Conservation (phyloP, 345 rosid genomes). For the Toxicodendron radicans region DNA sequence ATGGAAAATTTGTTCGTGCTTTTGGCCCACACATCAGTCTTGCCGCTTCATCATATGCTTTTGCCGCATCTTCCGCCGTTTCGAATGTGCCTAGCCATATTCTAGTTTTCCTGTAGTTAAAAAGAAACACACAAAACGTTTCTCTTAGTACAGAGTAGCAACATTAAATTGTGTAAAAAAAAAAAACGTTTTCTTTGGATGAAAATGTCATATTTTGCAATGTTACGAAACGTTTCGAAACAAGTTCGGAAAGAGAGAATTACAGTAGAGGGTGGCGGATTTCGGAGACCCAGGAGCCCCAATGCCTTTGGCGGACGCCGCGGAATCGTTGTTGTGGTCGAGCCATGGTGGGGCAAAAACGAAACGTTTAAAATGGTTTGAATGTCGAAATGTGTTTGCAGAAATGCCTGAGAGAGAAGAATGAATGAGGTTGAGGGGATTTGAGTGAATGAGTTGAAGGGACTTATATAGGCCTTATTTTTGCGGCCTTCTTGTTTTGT, state of each 20-base stretch:
- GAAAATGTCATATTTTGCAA: background rate
- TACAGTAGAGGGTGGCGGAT: slow-evolving; percentile 76
- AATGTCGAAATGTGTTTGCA: slow-evolving; percentile 21
- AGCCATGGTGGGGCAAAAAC: slow-evolving; percentile 35
- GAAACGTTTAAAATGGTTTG: slow-evolving; percentile 16
- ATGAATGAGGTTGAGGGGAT: background rate
- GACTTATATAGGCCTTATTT: slow-evolving; percentile 29
- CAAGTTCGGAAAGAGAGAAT: slow-evolving; percentile 12
- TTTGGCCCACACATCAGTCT: slow-evolving; percentile 70
- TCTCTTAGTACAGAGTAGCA: background rate
- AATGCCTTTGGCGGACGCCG: slow-evolving; percentile 76
- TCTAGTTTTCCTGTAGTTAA: slow-evolving; percentile 61
- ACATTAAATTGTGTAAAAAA: background rate
- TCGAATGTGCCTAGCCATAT: slow-evolving; percentile 84
- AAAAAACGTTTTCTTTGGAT: background rate
- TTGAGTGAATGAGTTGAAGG: background rate
- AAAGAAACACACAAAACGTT: slow-evolving; percentile 5
- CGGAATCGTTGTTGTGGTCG: slow-evolving; percentile 65
- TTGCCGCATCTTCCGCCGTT: slow-evolving; percentile 77
- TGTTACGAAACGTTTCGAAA: background rate
- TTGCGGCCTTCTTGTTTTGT: slow-evolving; percentile 36
- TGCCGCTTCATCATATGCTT: slow-evolving; percentile 81
- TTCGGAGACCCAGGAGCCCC: slow-evolving; percentile 90
- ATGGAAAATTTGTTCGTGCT: slow-evolving; percentile 64
- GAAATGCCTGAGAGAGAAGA: slow-evolving; percentile 28